Evolutionary conservation across 116 monocot genomes (phyloP), one percentile per base, ranked within the genome.

Genomic region (Dioscorea cayenensis): DNA sequence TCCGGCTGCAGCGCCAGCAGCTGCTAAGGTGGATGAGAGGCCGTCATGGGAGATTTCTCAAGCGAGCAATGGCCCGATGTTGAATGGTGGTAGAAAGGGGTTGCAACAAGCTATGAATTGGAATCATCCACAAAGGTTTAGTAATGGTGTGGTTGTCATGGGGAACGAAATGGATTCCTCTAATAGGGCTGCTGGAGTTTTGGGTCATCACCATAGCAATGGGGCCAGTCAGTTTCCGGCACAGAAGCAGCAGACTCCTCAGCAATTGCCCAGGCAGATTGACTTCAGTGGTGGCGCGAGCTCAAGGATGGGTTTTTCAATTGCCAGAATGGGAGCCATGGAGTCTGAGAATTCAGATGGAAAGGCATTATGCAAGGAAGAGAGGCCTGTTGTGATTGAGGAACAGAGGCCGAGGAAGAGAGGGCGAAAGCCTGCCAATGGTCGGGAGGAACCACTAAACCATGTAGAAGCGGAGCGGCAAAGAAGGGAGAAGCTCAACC

Each of bases 381-480:
- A 85, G 7, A 75, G 68, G 19, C 36, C 76, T 0, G 72, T 60
- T 16, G 11, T 16, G 12, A 49, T 67, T 6, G 51, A 58, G 3
- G 92, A 85, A 3, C 74, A 76, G 68, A 81, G 77, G 63, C 92
- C 92, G 12, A 81, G 85, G 71, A 92, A 85, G 82, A 83, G 88
- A 60, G 88, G 85, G 6, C 68, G 88, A 73, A 88, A 88, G 80
- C 88, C 85, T 3, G 88, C 88, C 0, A 88, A 88, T 20, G 88
- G 92, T 1, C 66, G 91, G 43, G 90, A 90, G 68, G 90, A 90
- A 75, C 87, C 91, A 14, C 85, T 87, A 6, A 87, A 87, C 52
- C 91, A 91, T 64, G 91, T 91, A 16, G 91, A 91, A 72, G 91
- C 91, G 0, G 91, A 91, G 85, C 72, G 91, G 36, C 91, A 91